Base-by-base conservation (phyloP, 2,329 filamentous ascomycete species). In the Paracoccidioides brasiliensis region DNA sequence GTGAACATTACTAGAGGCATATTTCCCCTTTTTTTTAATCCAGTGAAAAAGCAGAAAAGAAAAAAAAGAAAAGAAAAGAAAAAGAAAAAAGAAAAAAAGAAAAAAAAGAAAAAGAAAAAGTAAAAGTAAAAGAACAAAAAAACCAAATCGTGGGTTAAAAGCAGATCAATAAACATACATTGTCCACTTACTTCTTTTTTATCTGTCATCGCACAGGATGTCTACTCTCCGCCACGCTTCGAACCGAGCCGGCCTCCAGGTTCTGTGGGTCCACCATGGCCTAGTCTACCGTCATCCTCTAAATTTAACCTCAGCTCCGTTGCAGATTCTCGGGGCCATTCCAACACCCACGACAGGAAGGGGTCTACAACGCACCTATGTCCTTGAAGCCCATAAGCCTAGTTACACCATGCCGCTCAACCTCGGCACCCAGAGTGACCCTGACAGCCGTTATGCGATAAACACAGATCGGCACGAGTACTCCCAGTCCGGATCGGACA, bases 401-500 rank as follows among this genome's bases (percentile, higher is more conserved):
- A 43, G 14, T 28, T 42, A 42, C 50, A 40, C 42, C 51, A 15
- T 22, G 22, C 22, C 22, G 22, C 2, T 22, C 22, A 22, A 22
- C 22, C 22, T 22, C 32, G 28, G 5, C 12, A 41, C 28, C 22
- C 2, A 43, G 28, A 46, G 50, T 38, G 41, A 58, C 49, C 54
- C 43, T 2, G 57, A 59, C 9, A 77, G 84, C 65, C 79, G 81
- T 53, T 78, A 84, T 59, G 76, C 77, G 2, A 76, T 94, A 38
- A 80, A 85, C 57, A 82, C 85, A 0, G 76, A 80, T 38, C 71
- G 78, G 2, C 81, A 78, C 54, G 87, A 94, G 66, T 81, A 84
- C 70, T 80, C 81, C 56, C 81, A 84, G 65, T 82, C 81, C 52
- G 85, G 81, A 3, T 80, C 80, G 0, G 87, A 83, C 61, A 73